Percentiles rank a stretch among this genome's conserved stretches.
Conservation (phyloP, 176 grass and related monocot genomes). For the Rhynchospora pubera region DNA sequence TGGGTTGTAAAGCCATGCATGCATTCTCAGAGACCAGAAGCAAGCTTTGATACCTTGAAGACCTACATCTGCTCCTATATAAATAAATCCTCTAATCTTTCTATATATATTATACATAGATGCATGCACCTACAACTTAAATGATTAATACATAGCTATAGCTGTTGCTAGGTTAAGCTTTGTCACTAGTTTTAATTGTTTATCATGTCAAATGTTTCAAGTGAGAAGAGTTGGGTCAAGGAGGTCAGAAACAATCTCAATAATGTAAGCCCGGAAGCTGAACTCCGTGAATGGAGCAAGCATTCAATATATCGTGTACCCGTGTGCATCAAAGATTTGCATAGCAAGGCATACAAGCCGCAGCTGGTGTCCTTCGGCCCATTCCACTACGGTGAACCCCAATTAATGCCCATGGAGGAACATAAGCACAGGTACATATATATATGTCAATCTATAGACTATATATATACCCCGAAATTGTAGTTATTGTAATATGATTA, state of each 20-base stretch:
- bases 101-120: not conserved
- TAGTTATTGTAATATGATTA: not conserved
- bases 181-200: not conserved
- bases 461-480: not conserved
- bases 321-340: constrained; percentile 57
- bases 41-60: constrained; percentile 2
- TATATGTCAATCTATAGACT: not conserved
- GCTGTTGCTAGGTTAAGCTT: not conserved
- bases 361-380: constrained; percentile 71
- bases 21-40: not conserved
- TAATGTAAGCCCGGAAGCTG: constrained; percentile 21
- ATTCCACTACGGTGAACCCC: constrained; percentile 43
- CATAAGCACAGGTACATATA: constrained; percentile 40
- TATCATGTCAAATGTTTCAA: not conserved
- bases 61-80: not conserved
- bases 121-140: not conserved
- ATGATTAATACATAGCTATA: not conserved
- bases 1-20: constrained; percentile 16
- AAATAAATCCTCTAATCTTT: not conserved
- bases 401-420: constrained; percentile 53
- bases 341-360: constrained; percentile 46
- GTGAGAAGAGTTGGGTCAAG: constrained; percentile 33
- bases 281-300: constrained; percentile 44
- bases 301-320: constrained; percentile 63
- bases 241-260: constrained; percentile 35